These are phyloP conservation scores for Tylopilus vinaceipallidus DNA, from an alignment of 768 basidiomycete species.

Conservation along the genomic window DNA sequence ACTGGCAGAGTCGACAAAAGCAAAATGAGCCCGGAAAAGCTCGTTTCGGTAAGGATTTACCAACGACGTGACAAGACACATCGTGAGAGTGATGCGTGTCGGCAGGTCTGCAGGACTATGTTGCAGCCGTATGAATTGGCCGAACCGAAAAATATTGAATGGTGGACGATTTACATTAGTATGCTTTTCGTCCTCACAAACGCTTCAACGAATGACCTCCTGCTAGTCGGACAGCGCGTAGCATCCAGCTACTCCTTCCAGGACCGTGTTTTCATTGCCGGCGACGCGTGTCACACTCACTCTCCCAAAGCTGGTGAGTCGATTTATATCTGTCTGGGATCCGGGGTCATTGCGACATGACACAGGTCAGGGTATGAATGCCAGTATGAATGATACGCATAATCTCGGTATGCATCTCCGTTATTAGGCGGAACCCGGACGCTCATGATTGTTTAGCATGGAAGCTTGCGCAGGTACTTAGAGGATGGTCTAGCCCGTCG, in stretches of 20 bases:
- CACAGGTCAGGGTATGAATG: conserved; percentile 74
- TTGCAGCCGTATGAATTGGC: conserved; percentile 55
- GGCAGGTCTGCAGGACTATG: conserved; percentile 53
- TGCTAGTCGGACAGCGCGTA: conserved; percentile 71
- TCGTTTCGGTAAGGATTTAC: conserved; percentile 46
- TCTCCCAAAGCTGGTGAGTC: conserved; percentile 60
- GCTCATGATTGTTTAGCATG: conserved; percentile 42
- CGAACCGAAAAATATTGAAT: conserved; percentile 51
- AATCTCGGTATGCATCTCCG: conserved; percentile 55
- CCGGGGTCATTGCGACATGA: background rate
- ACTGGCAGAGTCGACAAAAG: conserved; percentile 55
- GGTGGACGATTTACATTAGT: conserved; percentile 78
- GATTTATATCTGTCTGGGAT: background rate
- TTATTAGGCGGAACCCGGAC: conserved; percentile 9
- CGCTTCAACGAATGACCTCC: background rate
- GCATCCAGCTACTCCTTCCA: conserved; percentile 58
- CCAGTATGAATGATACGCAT: conserved; percentile 73
- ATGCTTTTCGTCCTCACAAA: conserved; percentile 20
- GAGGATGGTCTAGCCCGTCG: conserved; percentile 37
- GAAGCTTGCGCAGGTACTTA: conserved; percentile 47
- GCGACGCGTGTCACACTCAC: conserved; percentile 73
- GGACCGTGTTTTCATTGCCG: conserved; percentile 74
- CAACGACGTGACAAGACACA: too few relatives aligned
- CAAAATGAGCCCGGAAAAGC: conserved; percentile 45
- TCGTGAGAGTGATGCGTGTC: background rate